Percentiles rank a stretch among this genome's conserved stretches.
phyloP scores from a whole-genome alignment of 2,329 filamentous ascomycete species.

The Ceratocystis alfenasii region DNA sequence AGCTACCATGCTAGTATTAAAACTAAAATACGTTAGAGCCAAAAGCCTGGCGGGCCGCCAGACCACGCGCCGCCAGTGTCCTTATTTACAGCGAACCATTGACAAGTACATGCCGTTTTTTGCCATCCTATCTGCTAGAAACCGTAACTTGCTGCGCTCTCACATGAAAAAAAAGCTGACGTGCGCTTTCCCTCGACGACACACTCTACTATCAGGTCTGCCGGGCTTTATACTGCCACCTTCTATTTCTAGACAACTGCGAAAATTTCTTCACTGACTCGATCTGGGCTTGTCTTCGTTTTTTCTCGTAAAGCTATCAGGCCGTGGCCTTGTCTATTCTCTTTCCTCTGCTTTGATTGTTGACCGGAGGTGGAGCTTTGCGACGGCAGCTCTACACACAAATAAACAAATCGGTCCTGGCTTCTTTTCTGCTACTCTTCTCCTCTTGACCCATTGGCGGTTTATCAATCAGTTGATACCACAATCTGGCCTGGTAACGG shows the following conservation, averaged over 20 bases:
- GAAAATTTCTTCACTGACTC: background rate
- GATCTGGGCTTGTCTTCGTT: background rate
- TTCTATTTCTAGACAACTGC: background rate
- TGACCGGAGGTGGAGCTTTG: background rate
- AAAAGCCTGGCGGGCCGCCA: background rate
- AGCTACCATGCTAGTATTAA: background rate
- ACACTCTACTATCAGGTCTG: background rate
- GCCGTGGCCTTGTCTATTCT: background rate
- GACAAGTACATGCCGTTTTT: background rate
- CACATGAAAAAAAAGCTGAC: background rate
- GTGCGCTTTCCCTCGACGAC: background rate
- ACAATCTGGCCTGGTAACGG: background rate
- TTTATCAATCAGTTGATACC: background rate
- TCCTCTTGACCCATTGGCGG: too few relatives aligned
- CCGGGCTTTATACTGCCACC: background rate
- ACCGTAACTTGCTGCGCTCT: background rate
- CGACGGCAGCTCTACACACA: background rate
- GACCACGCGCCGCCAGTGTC: too few relatives aligned
- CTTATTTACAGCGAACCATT: background rate
- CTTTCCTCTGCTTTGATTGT: background rate
- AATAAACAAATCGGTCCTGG: background rate
- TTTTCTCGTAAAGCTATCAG: background rate
- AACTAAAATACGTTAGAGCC: background rate
- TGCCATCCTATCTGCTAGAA: background rate
- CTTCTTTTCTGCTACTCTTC: background rate